These are phyloP conservation scores for Ophiocordyceps unilateralis DNA, from an alignment of 2,329 filamentous ascomycete genomes.

Conservation along the genomic window DNA sequence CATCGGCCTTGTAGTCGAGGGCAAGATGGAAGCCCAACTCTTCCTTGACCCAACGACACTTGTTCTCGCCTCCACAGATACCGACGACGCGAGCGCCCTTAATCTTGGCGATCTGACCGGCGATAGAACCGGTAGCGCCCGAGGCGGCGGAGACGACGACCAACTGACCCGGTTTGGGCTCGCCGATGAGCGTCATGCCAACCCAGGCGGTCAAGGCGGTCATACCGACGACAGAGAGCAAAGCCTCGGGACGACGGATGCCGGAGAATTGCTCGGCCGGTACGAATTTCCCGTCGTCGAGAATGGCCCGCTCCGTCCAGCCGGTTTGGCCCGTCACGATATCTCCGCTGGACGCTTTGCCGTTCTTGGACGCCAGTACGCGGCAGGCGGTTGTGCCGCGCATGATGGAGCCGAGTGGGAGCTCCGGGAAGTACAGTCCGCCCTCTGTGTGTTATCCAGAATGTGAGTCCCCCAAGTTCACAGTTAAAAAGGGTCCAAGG, in stretches of 20 bases:
- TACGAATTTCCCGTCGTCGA: constrained; percentile 32
- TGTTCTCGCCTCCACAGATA: constrained; percentile 48
- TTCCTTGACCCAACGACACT: constrained; percentile 46
- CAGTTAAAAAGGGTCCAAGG: too few species aligned
- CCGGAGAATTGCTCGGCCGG: constrained; percentile 21
- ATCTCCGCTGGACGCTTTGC: constrained; percentile 36
- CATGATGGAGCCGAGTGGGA: constrained; percentile 52
- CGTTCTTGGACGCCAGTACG: constrained; percentile 41
- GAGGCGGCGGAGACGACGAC: constrained; percentile 66
- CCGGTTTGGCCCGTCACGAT: constrained; percentile 38
- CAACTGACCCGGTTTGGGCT: constrained; percentile 51
- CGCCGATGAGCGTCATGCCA: constrained; percentile 50
- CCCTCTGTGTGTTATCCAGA: constrained; percentile 16
- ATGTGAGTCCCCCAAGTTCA: too few species aligned
- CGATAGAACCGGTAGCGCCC: constrained; percentile 60
- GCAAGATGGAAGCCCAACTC: constrained; percentile 51
- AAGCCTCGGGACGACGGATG: constrained; percentile 33
- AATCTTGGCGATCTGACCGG: constrained; percentile 62
- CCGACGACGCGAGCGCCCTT: constrained; percentile 46
- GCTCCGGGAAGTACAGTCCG: constrained; percentile 48
- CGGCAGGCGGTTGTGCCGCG: constrained; percentile 43
- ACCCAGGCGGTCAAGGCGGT: constrained; percentile 65
- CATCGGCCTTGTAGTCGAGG: constrained; percentile 50
- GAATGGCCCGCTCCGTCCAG: constrained; percentile 50
- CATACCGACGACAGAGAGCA: constrained; percentile 43